Evolutionary conservation across 108 stramenopile genomes (phyloP), one percentile per base, ranked within the genome.

Genomic region (Nannochloropsis salina): DNA sequence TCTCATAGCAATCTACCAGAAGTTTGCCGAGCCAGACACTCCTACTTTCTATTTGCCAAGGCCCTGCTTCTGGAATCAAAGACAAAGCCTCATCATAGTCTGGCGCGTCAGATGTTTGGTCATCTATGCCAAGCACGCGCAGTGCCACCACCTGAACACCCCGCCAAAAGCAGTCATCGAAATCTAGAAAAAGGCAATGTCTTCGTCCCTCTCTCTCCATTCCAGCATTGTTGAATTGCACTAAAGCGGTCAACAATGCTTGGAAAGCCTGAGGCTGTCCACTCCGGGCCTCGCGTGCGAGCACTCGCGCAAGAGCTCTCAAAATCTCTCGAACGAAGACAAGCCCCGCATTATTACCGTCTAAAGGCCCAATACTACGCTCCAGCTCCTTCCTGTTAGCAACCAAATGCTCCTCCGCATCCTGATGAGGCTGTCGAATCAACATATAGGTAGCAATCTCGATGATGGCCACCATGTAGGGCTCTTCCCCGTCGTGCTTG

Each of bases 81-180:
- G n/a, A n/a, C 61, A 74, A 74, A 1, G 61, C 61, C 61, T 74
- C 61, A 15, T n/a, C 2, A 74, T 74, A 15, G 15, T 15, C 4
- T 15, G 61, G 3, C 4, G n/a, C n/a, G 20, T n/a, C 61, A 15
- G 20, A 15, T n/a, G 15, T n/a, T n/a, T 15, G n/a, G 20, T 15
- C 61, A 15, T 74, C 61, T n/a, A 74, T 15, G 15, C 61, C 61
- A n/a, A 74, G 61, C 61, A 74, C 61, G 6, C 61, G 61, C n/a
- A 74, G 61, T n/a, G 61, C 61, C 8, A 74, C 61, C 61, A n/a
- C 61, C 61, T n/a, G n/a, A n/a, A 74, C n/a, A n/a, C 61, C 61
- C 61, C n/a, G 61, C 61, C 61, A 74, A 6, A 8, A 15, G 20
- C n/a, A n/a, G 61, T n/a, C n/a, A 15, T 74, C n/a, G 20, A 74